phyloP scores from a whole-genome alignment of 345 rosid genomes.

The Trapa incisa region DNA sequence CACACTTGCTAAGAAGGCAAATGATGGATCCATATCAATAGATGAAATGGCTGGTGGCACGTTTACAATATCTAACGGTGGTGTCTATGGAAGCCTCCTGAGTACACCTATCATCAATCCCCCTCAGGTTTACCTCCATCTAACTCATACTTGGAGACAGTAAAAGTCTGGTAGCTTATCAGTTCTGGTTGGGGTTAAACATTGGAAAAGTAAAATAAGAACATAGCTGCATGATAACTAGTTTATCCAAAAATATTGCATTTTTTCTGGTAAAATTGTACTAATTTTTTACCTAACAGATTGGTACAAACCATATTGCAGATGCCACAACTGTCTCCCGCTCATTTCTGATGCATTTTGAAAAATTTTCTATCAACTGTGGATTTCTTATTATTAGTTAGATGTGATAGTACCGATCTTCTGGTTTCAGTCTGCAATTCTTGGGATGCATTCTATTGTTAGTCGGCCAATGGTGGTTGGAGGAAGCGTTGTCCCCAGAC shows the following conservation, averaged over 20 bases:
- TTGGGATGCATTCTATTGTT: slow-evolving; percentile 81
- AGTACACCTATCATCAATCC: slow-evolving; percentile 99
- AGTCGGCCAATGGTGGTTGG: slow-evolving; percentile 77
- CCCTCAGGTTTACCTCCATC: slow-evolving; percentile 57
- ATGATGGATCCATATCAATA: slow-evolving; percentile 78
- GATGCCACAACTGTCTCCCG: background rate
- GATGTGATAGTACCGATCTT: background rate
- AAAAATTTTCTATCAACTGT: background rate
- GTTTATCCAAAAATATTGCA: background rate
- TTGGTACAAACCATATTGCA: background rate
- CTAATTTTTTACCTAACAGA: background rate
- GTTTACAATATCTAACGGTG: slow-evolving; percentile 74
- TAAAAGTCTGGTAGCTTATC: background rate
- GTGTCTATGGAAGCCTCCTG: slow-evolving; percentile 90
- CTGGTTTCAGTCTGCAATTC: slow-evolving; percentile 50
- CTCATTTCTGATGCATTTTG: background rate
- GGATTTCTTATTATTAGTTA: background rate
- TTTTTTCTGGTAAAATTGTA: background rate
- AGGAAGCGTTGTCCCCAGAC: slow-evolving; percentile 46
- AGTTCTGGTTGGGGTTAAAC: background rate
- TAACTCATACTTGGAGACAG: background rate
- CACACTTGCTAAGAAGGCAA: slow-evolving; percentile 84
- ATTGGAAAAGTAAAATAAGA: background rate
- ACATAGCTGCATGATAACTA: background rate
- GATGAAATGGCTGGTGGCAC: slow-evolving; percentile 99